Evolutionary conservation across 2,329 filamentous ascomycete species (phyloP).

Genomic region (Aspergillus luchuensis): DNA sequence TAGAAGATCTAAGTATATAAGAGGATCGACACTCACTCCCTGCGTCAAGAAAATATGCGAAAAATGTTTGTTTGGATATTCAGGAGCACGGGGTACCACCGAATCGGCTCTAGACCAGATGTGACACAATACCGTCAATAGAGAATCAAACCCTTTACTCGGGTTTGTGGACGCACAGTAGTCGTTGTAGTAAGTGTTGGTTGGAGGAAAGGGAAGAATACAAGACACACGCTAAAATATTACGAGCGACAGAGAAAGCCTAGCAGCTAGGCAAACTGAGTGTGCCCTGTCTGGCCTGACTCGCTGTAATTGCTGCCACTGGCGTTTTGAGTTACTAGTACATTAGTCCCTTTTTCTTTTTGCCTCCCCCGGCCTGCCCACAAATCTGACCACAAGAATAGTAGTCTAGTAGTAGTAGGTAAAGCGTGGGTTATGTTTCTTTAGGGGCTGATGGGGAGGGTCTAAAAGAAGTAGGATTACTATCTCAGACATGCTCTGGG

Average conservation of each 20-base stretch:
- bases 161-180: not conserved
- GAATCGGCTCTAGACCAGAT: not conserved
- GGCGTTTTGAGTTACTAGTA: not conserved
- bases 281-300: not conserved
- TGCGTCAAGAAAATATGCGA: not conserved
- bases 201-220: not conserved
- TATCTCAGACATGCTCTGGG: no score
- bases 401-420: no score
- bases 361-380: no score
- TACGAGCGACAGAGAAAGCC: not conserved
- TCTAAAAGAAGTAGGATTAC: no score
- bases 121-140: not conserved
- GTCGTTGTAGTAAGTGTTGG: not conserved
- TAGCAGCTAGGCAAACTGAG: no score
- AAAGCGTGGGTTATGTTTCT: no score
- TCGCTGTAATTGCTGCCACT: not conserved
- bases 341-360: no score
- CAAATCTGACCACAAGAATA: no score
- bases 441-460: no score
- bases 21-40: not conserved
- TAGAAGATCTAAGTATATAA: no score
- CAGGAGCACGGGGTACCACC: not conserved
- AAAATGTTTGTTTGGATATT: not conserved
- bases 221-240: not conserved
- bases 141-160: not conserved